Evolutionary conservation across 805 yeast genomes (phyloP).

Genomic region (Candida hungchunana): DNA sequence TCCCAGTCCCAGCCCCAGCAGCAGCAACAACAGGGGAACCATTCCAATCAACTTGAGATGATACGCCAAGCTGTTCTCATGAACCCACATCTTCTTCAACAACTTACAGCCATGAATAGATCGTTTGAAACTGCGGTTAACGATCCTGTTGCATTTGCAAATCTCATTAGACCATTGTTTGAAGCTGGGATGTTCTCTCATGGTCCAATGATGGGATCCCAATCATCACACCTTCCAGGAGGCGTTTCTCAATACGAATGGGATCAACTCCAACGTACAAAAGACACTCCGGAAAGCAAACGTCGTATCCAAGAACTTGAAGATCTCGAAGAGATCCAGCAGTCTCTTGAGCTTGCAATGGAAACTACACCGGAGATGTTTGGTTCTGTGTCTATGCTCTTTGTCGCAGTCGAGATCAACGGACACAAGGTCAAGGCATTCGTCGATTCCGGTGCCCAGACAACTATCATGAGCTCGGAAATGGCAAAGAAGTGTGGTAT

Average conservation of each 20-base stretch:
- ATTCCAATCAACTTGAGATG: conserved; percentile 35
- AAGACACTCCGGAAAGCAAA: conserved; percentile 69
- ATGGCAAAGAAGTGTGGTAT: conserved; percentile 73
- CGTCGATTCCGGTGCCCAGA: conserved; percentile 95
- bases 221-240: conserved; percentile 5
- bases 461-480: conserved; percentile 74
- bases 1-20: not conserved
- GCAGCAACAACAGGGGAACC: conserved; percentile 1
- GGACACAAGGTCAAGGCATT: conserved; percentile 83
- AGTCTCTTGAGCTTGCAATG: conserved; percentile 71
- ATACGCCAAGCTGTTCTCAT: conserved; percentile 45
- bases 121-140: conserved; percentile 41
- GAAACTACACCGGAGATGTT: conserved; percentile 91
- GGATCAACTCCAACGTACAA: conserved; percentile 51
- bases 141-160: conserved; percentile 45
- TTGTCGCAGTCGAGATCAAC: conserved; percentile 72
- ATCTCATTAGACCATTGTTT: conserved; percentile 21
- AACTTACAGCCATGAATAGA: conserved; percentile 40
- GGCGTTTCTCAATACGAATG: conserved; percentile 36
- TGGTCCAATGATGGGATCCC: not conserved
- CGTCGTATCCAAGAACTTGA: conserved; percentile 60
- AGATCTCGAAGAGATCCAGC: conserved; percentile 71
- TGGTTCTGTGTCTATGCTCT: conserved; percentile 78
- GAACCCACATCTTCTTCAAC: conserved; percentile 37
- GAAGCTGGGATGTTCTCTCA: too few species aligned